Evolutionary conservation across 1,284 basidiomycete genomes (phyloP), one percentile per base, ranked within the genome.

Genomic region (Agaricales sp.): DNA sequence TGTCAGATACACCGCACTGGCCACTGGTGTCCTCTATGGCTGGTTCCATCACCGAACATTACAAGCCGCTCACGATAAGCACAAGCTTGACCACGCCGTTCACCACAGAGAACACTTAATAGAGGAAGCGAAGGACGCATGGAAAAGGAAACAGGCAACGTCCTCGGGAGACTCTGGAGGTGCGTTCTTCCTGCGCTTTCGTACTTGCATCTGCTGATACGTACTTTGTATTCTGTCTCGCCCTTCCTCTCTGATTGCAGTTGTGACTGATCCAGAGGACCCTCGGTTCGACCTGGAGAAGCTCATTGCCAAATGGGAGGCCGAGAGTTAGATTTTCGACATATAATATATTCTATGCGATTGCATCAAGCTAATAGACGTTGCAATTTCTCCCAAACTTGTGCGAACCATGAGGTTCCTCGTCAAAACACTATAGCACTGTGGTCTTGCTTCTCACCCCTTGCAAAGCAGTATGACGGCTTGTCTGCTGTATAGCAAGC

Each of bases 211-310:
- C 22, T 50, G 24, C 26, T 25, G 47, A 51, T 45, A 43, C 53
- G 41, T 45, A 23, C 48, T 30, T 38, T 25, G 21, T 25, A 61
- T 52, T 57, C 54, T 59, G 48, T 54, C 54, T 60, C 54, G 59
- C 49, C 59, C 51, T 43, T 49, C 35, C 19, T 51, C 47, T 55
- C 50, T 53, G 45, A 51, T 54, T 18, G n/a, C 67, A 92, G 91
- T 93, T 58, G 71, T 95, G 58, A 88, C 90, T 55, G 82, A 99
- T 73, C 91, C 93, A 46, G 93, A 98, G 61, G 85, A 95, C 69
- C 91, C 94, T 54, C 83, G 80, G 57, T 99, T 99, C 70, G 94
- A 99, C 75, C 75, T 98, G 63, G 95, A 98, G 75, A 92, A 92
- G 70, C 73, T 97, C 56, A 65, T 98, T 64, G 73, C 71, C 46